phyloP scores from a whole-genome alignment of 164 flowering plant species.

The Berberis vulgaris region DNA sequence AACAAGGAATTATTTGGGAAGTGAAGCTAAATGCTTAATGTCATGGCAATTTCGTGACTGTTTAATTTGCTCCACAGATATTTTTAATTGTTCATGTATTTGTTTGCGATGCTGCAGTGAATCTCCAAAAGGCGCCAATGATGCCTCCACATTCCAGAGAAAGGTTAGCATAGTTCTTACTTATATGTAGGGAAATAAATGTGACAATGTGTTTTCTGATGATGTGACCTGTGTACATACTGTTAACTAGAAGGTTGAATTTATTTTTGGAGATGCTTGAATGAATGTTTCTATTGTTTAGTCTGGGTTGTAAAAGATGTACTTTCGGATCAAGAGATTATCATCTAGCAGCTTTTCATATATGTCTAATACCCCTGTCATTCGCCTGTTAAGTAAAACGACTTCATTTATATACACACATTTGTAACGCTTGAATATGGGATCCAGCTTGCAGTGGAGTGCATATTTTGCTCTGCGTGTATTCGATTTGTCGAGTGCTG shows the following conservation, averaged over 20 bases:
- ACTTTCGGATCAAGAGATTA: neutral
- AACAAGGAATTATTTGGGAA: too few species aligned
- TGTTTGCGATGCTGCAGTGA: slow-evolving; percentile 45
- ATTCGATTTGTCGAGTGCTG: slow-evolving; percentile 98
- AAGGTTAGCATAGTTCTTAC: slow-evolving; percentile 51
- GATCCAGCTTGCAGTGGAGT: slow-evolving; percentile 94
- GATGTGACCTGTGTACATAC: too few species aligned
- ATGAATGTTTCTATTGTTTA: too few species aligned
- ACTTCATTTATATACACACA: neutral
- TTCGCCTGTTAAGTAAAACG: too few species aligned
- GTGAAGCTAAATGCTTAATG: too few species aligned
- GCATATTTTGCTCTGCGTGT: slow-evolving; percentile 98
- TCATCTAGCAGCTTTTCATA: too few species aligned
- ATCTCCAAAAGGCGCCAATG: slow-evolving; percentile 96
- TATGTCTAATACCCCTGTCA: too few species aligned
- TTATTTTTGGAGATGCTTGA: too few species aligned
- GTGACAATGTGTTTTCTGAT: too few species aligned
- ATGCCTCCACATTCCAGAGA: slow-evolving; percentile 92
- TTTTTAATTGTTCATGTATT: slow-evolving; percentile 4
- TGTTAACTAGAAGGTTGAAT: too few species aligned
- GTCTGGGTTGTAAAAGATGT: too few species aligned
- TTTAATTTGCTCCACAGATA: neutral
- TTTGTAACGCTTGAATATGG: slow-evolving; percentile 7
- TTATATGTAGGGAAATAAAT: too few species aligned
- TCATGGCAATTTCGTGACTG: neutral